Base-by-base conservation (phyloP, 1,284 basidiomycete genomes). In the Naganishia sp. region DNA sequence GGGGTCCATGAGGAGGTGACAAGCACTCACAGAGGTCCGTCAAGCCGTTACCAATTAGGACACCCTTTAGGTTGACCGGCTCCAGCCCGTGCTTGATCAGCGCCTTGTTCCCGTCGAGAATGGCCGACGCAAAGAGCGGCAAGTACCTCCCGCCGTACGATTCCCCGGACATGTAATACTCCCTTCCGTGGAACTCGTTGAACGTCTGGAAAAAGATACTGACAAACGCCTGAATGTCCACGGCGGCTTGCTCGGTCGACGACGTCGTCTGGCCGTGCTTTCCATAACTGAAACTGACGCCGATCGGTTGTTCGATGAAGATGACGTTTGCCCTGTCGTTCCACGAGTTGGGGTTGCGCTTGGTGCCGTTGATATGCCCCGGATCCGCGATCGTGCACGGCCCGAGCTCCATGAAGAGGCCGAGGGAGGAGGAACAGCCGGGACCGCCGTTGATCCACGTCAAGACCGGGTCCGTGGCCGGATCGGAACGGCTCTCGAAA, bases 131-230 rank as follows among this genome's bases (percentile, higher is more conserved):
- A 70, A 91, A 94, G 6, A 92, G 81, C 0, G 92, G 92, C 9
- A 94, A 82, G 77, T 92, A 93, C 25, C 90, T 86, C 3, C 92
- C 91, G 67, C 82, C 85, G 69, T 88, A 88, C 15, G 75, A 77
- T 76, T 90, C 88, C 46, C 88, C 88, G 1, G 88, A 82, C 58
- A 90, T 81, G 73, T 90, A 88, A 65, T 90, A 81, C 3, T 83
- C 81, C 31, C 88, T 79, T 6, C 86, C 87, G 49, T 83, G 72
- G 73, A 88, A 88, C 68, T 88, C 84, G 55, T 77, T 77, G 75
- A 90, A 91, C 0, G 85, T 85, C 70, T 90, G 86, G 70, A 89
- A 90, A 78, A 89, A 90, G 65, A 90, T 87, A 13, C 84, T 81
- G 58, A 89, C 79, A 77, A 90, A 90, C 0, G 88, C 87, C 57